phyloP scores from a whole-genome alignment of 768 basidiomycete genomes.

The Tricholoma sp. region DNA sequence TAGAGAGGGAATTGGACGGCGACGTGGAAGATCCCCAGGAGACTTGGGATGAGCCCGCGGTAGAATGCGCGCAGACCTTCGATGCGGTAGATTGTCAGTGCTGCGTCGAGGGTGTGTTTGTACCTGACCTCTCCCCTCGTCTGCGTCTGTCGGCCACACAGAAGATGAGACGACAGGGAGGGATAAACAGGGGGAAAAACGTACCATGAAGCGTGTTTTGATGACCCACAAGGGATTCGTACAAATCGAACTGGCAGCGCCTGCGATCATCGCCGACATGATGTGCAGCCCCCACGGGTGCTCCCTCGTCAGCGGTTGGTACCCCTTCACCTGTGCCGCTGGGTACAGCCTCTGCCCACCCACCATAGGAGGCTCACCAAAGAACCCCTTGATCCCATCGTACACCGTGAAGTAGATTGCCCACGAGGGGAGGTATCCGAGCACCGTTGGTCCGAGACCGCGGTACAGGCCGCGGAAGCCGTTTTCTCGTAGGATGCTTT shows the following conservation, averaged over 20 bases:
- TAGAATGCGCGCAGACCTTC: conserved; percentile 92
- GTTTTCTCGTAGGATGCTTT: conserved; percentile 46
- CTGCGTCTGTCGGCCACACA: conserved; percentile 67
- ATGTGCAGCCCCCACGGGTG: conserved; percentile 89
- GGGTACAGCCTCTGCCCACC: conserved; percentile 49
- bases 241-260: conserved; percentile 86
- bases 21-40: conserved; percentile 91
- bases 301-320: conserved; percentile 74
- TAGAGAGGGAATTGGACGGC: conserved; percentile 98
- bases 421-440: conserved; percentile 98
- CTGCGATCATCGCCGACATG: conserved; percentile 92
- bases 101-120: conserved; percentile 86
- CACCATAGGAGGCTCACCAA: conserved; percentile 61
- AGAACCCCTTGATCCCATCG: conserved; percentile 85
- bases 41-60: conserved; percentile 86
- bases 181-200: conserved; percentile 7
- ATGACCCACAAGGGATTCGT: conserved; percentile 99
- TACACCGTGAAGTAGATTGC: conserved; percentile 99
- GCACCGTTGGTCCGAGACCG: conserved; percentile 93
- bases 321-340: conserved; percentile 80
- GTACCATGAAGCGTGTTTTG: conserved; percentile 98
- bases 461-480: conserved; percentile 91
- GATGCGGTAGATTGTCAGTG: conserved; percentile 80
- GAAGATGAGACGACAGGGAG: conserved; percentile 2
- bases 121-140: conserved; percentile 74